Conservation (phyloP, 148 eudicot genomes). For the Chenopodium berlandieri region DNA sequence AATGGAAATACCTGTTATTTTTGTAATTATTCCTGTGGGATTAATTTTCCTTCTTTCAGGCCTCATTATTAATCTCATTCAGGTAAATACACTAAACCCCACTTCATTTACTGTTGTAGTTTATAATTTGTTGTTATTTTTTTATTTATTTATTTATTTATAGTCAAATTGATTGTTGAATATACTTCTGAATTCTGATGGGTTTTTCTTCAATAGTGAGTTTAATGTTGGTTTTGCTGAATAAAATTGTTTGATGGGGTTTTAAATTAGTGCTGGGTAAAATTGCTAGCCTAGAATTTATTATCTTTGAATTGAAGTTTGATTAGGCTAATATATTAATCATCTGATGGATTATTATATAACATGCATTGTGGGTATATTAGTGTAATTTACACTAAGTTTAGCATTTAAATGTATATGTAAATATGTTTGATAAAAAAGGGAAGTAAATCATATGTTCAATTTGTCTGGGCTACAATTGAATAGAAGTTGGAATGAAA, state of each 20-base stretch:
- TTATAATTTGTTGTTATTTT: not conserved
- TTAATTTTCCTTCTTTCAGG: conserved; percentile 63
- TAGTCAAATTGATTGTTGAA: not conserved
- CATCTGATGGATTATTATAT: too few relatives aligned
- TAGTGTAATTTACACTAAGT: not conserved
- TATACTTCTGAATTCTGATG: not conserved
- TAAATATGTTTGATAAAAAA: not conserved
- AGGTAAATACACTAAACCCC: conserved; percentile 38
- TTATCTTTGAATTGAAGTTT: not conserved
- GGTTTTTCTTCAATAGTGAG: not conserved
- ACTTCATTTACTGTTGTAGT: not conserved
- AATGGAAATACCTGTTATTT: conserved; percentile 57
- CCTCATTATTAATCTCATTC: conserved; percentile 59
- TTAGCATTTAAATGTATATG: not conserved
- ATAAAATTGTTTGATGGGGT: not conserved
- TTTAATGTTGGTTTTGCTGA: not conserved
- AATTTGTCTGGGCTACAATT: not conserved
- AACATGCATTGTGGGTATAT: not conserved
- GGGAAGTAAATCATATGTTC: not conserved
- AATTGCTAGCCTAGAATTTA: not conserved
- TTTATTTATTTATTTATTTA: not conserved
- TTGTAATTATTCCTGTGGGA: conserved; percentile 54
- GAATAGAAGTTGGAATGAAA: not conserved
- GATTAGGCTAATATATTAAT: too few relatives aligned
- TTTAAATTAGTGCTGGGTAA: not conserved